Base-by-base conservation (phyloP, 208 protist genomes). In the Leptomonas seymouri region DNA sequence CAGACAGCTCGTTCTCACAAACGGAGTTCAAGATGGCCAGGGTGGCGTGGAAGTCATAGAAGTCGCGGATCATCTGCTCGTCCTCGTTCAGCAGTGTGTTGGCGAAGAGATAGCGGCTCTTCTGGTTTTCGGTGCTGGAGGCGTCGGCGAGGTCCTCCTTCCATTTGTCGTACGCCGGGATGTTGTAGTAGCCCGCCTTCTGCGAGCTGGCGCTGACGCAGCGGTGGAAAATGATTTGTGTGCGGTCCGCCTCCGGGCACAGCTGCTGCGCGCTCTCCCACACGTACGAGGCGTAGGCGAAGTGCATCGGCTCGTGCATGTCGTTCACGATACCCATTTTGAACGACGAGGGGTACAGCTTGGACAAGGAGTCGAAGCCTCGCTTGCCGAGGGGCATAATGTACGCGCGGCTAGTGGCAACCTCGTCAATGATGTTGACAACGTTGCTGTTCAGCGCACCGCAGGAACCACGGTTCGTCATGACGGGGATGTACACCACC, bases 1-100 rank as follows among this genome's bases (percentile, higher is more conserved):
- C 91, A 34, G 91, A 97, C 44, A 95, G 88, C 81, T 97, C 91
- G 76, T 97, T 97, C 67, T 97, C 91, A 67, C 74, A 87, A 28
- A 93, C 87, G 44, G 89, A 87, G 57, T 97, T 95, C 41, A 97
- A 76, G 53, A 95, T 76, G 57, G 82, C 84, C 18, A 97, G 81
- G 44, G 84, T 76, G 39, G 87, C 84, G 80, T 97, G 89, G 81
- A 97, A 97, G 73, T 95, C 88, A 65, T 93, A 95, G 73, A 95
- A 97, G 79, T 97, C 91, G 28, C 85, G 87, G 44, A 95, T 78
- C 64, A 86, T 80, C 74, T 93, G 72, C 69, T 97, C 89, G 46
- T 97, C 89, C 63, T 92, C 82, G 82, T 96, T 87, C 23, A 93
- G 79, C 41, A 96, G 62, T 25, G 89, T 71, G 80, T 94, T 96